Percentiles rank a stretch among this genome's conserved stretches.
phyloP scores from a whole-genome alignment of 257 asterid genomes.

The Leonotis leonurus region DNA sequence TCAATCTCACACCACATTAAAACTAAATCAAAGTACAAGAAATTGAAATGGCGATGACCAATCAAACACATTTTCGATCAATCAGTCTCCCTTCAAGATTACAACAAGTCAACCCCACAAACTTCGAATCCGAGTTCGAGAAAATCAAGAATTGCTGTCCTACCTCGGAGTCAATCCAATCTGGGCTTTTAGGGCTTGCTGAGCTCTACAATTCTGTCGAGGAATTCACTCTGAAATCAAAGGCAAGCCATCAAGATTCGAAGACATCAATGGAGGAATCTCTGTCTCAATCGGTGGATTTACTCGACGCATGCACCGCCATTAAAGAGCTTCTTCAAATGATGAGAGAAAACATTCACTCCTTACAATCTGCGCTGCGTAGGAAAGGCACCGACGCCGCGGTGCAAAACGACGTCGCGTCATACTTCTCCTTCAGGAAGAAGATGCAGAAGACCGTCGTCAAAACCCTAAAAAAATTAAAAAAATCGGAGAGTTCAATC shows the following conservation, averaged over 20 bases:
- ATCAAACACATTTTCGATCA: constrained; percentile 27
- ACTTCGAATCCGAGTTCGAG: constrained; percentile 17
- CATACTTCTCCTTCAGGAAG: constrained; percentile 29
- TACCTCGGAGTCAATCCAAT: constrained; percentile 25
- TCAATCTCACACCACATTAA: not conserved
- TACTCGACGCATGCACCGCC: constrained; percentile 40
- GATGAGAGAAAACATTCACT: constrained; percentile 40
- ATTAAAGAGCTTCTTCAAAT: constrained; percentile 29
- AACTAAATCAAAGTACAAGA: too few relatives aligned
- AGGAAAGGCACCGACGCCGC: constrained; percentile 37
- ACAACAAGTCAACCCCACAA: constrained; percentile 8
- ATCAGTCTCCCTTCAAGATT: constrained; percentile 38
- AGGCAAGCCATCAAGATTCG: not conserved
- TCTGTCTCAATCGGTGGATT: constrained; percentile 23
- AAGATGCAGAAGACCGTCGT: constrained; percentile 28
- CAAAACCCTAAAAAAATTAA: constrained; percentile 28
- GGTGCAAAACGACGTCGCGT: constrained; percentile 16
- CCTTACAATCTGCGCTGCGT: constrained; percentile 44
- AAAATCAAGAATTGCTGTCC: constrained; percentile 14
- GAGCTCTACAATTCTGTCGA: constrained; percentile 26
- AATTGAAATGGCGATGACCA: constrained; percentile 26
- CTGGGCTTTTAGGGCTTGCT: constrained; percentile 27
- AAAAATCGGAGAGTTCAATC: constrained; percentile 22
- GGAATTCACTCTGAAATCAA: constrained; percentile 11
- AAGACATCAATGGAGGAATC: constrained; percentile 28